Evolutionary conservation across 352 stramenopile genomes (phyloP).

Genomic region (Globisporangium paddicum): DNA sequence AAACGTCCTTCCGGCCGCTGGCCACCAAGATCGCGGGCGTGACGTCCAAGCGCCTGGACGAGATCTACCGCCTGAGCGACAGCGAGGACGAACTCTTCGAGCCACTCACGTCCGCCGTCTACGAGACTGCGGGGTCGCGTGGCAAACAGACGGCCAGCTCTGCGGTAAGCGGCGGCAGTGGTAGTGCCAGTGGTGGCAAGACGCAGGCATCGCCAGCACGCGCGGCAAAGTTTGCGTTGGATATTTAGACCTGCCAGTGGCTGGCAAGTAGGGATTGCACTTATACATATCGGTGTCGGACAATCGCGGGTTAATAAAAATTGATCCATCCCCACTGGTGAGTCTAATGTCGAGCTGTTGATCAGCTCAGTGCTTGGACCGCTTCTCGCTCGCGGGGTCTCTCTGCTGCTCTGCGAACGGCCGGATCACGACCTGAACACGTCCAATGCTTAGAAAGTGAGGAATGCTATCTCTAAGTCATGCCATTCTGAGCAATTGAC

Average conservation of each 20-base stretch:
- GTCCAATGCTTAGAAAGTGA: neutral
- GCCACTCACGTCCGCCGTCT: constrained; percentile 46
- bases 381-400: neutral
- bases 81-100: constrained; percentile 79
- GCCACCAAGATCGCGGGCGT: constrained; percentile 44
- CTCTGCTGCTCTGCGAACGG: constrained; percentile 38
- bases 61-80: constrained; percentile 85
- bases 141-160: constrained; percentile 21
- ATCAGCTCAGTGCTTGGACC: constrained; percentile 5
- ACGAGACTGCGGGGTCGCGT: constrained; percentile 29
- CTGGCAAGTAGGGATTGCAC: no score
- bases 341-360: neutral
- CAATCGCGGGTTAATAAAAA: no score
- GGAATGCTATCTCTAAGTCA: neutral
- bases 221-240: constrained; percentile 58
- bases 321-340: neutral
- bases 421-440: constrained; percentile 42
- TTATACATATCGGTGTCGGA: no score
- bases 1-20: constrained; percentile 47
- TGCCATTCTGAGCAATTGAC: neutral
- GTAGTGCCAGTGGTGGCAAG: constrained; percentile 7
- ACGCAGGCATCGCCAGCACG: constrained; percentile 20
- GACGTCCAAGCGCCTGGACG: constrained; percentile 54
- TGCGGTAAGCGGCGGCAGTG: neutral
- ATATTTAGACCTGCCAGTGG: constrained; percentile 16